These are phyloP conservation scores for Trypanosoma grayi DNA, from an alignment of 208 protist species.

Conservation along the genomic window DNA sequence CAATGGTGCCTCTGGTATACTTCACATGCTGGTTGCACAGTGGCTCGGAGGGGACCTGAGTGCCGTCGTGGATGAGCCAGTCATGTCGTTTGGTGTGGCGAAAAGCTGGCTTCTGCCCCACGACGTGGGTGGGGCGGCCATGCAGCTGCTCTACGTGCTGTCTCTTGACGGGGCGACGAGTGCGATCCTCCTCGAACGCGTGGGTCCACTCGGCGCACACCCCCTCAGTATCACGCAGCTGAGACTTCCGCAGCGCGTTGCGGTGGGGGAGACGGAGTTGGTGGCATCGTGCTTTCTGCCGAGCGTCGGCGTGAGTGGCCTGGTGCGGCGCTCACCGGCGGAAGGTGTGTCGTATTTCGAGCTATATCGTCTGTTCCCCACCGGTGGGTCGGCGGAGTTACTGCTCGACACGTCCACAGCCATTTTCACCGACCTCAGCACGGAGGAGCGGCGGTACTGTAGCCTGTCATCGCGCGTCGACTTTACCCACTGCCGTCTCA, in stretches of 20 bases:
- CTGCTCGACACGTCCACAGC: constrained; percentile 37
- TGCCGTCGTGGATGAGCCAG: constrained; percentile 2
- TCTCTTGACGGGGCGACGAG: constrained; percentile 5
- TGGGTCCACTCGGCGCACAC: neutral
- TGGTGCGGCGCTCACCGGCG: constrained; percentile 10
- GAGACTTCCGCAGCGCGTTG: constrained; percentile 11
- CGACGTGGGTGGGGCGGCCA: neutral
- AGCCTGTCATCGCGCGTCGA: constrained; percentile 33
- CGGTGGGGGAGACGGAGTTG: constrained; percentile 1
- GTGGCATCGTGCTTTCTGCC: constrained; percentile 18
- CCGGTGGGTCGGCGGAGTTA: constrained; percentile 12
- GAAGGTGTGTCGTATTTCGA: constrained; percentile 10
- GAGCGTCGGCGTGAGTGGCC: constrained; percentile 15
- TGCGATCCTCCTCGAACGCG: constrained; percentile 10
- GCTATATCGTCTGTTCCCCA: constrained; percentile 20
- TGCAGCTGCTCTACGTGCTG: constrained; percentile 20
- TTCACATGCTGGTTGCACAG: constrained; percentile 7
- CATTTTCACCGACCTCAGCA: constrained; percentile 28
- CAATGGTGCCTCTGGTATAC: neutral
- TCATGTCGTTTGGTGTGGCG: constrained; percentile 21
- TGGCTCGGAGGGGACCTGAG: constrained; percentile 15
- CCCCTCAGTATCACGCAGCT: constrained; percentile 7
- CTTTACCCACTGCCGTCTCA: constrained; percentile 33
- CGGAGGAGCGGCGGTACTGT: constrained; percentile 29
- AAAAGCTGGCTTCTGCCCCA: constrained; percentile 19